These are phyloP conservation scores for Botrytis pseudocinerea DNA, from an alignment of 2,329 filamentous ascomycete species.

Conservation along the genomic window DNA sequence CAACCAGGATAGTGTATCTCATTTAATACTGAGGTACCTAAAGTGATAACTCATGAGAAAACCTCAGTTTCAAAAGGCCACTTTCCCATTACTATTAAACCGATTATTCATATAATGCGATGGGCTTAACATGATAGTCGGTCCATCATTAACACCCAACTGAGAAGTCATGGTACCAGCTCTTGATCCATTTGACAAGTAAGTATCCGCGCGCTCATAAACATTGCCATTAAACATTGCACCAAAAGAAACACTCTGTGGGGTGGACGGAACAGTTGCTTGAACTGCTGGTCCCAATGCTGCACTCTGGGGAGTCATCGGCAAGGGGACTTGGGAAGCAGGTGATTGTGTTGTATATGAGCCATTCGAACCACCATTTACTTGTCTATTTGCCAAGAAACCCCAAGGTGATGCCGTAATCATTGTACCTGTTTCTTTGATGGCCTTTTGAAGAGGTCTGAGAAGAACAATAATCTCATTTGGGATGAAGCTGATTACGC, in stretches of 20 bases:
- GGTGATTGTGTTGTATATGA: constrained; percentile 38
- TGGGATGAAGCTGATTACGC: constrained; percentile 51
- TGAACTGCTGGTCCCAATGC: constrained; percentile 88
- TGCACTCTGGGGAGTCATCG: constrained; percentile 86
- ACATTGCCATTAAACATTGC: constrained; percentile 39
- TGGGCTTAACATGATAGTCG: constrained; percentile 36
- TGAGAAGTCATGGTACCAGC: constrained; percentile 40
- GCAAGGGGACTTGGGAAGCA: constrained; percentile 59
- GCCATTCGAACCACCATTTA: constrained; percentile 32
- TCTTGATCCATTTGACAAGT: constrained; percentile 38
- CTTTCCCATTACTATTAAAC: constrained; percentile 37
- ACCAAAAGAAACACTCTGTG: constrained; percentile 42
- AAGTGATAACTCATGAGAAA: not conserved
- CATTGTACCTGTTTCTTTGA: constrained; percentile 75
- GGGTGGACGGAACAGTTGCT: constrained; percentile 78
- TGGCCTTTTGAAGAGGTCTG: constrained; percentile 76
- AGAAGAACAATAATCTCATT: constrained; percentile 72
- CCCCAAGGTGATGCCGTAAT: constrained; percentile 69
- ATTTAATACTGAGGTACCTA: not conserved
- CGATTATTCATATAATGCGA: constrained; percentile 32
- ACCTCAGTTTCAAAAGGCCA: constrained; percentile 29
- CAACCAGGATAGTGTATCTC: constrained; percentile 1
- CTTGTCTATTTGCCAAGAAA: constrained; percentile 45
- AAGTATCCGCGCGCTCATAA: constrained; percentile 40
- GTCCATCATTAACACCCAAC: constrained; percentile 34